Base-by-base conservation (phyloP, 2,329 filamentous ascomycete genomes). In the Hypoxylon sp. region DNA sequence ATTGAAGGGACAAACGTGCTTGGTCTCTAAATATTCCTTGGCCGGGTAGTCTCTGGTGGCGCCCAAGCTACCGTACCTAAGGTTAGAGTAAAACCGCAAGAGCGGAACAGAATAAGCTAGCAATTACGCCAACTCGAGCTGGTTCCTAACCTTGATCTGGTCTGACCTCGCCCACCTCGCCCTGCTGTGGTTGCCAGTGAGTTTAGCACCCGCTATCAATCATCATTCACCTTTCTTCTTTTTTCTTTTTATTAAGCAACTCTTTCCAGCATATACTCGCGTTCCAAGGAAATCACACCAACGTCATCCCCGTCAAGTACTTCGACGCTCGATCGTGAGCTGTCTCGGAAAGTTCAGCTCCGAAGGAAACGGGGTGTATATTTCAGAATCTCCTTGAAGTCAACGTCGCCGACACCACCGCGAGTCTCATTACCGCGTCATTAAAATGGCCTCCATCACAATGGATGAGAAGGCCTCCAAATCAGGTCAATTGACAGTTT, bases 401-500 rank as follows among this genome's bases (percentile, higher is more conserved):
- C 44, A 25, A 61, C 53, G 48, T 30, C 30, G 48, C 33, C 25
- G 17, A 25, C 25, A 44, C 17, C 35, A 3, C 51, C 27, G 50
- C 31, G 13, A 48, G 22, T 42, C 33, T 20, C 55, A 50, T 17
- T 14, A 8, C 48, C 22, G 40, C 46, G 53, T 50, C 46, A 44
- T 35, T 44, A 65, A 40, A 31, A 76, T 76, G 71, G 59, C 71
- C 44, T 56, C 61, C 17, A 68, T 61, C 31, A 66, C 61, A 17
- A n/a, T 58, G 5, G 56, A 70, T 22, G 66, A 72, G 14, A 67
- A 69, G 61, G 62, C 56, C 6, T 40, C 64, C 25, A 72, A 73
- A 60, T 61, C 49, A 27, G 49, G 58, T 46, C 72, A 61, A 61
- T 64, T 73, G 64, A 75, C 59, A 17, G 66, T 73, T n/a, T 67